Base-by-base conservation (phyloP, 441 rosid genomes). In the Erysimum cheiri region DNA sequence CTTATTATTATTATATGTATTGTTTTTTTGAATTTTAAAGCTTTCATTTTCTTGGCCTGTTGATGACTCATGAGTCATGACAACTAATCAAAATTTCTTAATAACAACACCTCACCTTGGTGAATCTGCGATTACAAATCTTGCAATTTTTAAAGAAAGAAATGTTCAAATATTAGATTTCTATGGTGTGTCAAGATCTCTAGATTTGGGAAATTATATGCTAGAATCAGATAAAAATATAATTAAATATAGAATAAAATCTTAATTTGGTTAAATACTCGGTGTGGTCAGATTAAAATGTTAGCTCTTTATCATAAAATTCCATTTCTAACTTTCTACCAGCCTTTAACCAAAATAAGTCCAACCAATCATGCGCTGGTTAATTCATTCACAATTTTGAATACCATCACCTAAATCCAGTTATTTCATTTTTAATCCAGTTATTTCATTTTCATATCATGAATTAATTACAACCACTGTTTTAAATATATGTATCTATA, bases 11-110 rank as follows among this genome's bases (percentile, higher is more conserved):
- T 35, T 43, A 0, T 67, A 41, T 31, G 0, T 44, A 7, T 35
- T 37, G 0, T n/a, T 11, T 29, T 58, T 59, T 47, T 33, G 4
- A 36, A 60, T 33, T 67, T 57, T 8, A 2, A 68, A 61, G 40
- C 29, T 74, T 61, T 68, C 52, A 59, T 44, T 74, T 60, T 68
- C 52, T 19, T 61, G 46, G 6, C 46, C 46, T 68, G 58, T 43
- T 74, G 69, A 44, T 74, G 68, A 60, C n/a, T n/a, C n/a, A n/a
- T n/a, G n/a, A n/a, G n/a, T 43, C 58, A 67, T 68, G 78, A 69
- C 73, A 74, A 54, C 73, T 74, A 61, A 74, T 74, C 52, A 67
- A 36, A 52, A 2, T n/a, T 33, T 26, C 13, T 29, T 57, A 13
- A 55, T 47, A 46, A 40, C 14, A 14, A 28, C 24, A 22, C 2